A percentile compares a stretch with the other conserved stretches of the same genome.
phyloP scores from a whole-genome alignment of 257 asterid genomes.

The Nemophila menziesii region DNA sequence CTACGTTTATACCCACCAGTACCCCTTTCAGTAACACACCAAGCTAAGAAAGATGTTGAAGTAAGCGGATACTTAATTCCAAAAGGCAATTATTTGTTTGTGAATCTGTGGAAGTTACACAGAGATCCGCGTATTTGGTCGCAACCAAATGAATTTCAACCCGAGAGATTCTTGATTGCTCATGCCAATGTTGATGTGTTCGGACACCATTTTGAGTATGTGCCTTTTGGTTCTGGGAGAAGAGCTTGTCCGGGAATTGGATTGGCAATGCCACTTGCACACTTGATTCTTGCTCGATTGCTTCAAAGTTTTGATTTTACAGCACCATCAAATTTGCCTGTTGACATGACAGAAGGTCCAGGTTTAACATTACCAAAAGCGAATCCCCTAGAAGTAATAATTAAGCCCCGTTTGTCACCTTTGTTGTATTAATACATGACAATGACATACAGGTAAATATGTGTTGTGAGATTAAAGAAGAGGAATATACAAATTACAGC shows the following conservation, averaged over 20 bases:
- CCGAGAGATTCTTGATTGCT: conserved; percentile 33
- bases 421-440: too few relatives aligned
- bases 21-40: conserved; percentile 14
- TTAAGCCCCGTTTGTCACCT: too few relatives aligned
- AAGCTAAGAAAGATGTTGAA: conserved; percentile 19
- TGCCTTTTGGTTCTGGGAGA: conserved; percentile 47
- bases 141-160: conserved; percentile 25
- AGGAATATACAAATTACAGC: too few relatives aligned
- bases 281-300: too few relatives aligned
- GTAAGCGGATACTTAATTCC: conserved; percentile 31
- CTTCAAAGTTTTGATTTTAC: too few relatives aligned
- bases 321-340: too few relatives aligned
- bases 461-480: too few relatives aligned
- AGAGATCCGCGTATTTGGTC: conserved; percentile 35
- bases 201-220: conserved; percentile 29
- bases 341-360: too few relatives aligned
- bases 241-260: conserved; percentile 49
- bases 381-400: too few relatives aligned
- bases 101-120: conserved; percentile 46
- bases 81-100: conserved; percentile 22
- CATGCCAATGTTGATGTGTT: conserved; percentile 24
- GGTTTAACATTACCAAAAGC: too few relatives aligned
- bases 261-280: too few relatives aligned
- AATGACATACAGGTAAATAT: too few relatives aligned
- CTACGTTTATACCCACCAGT: conserved; percentile 28